Base-by-base conservation (phyloP, 1,284 basidiomycete species). In the Pascua guehoae region DNA sequence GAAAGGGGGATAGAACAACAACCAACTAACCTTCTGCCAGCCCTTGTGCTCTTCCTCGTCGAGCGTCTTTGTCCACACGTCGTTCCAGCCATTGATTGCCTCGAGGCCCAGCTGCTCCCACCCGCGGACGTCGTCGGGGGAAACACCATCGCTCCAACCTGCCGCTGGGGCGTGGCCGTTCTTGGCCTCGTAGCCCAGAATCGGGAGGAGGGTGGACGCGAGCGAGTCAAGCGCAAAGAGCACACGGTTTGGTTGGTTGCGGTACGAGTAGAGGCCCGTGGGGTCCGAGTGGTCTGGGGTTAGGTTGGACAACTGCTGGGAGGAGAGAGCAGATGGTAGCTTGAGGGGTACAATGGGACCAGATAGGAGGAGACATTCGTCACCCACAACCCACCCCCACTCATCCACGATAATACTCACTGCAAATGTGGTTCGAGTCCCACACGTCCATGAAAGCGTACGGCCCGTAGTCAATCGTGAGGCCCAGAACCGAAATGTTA, bases 401-500 rank as follows among this genome's bases (percentile, higher is more conserved):
- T n/a, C 37, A 32, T 15, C 7, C 16, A 16, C 14, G 15, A 14
- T 47, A 37, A n/a, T 15, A 71, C 74, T 54, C 54, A 77, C 76
- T 98, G 81, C 94, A 97, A 57, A 97, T 89, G 68, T 95, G 91
- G 52, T 82, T 80, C 0, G 85, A 73, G 68, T 96, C 87, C 65
- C 86, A 94, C 3, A 90, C 84, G 67, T 93, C 91, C 93, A 97
- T 97, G 78, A 96, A 97, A 0, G 91, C 91, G 68, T 89, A 98
- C 48, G 93, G 92, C 15, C 88, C 86, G 67, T 92, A 96, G 74
- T 98, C 95, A 62, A 98, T 96, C 0, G 93, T 96, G 54, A 94
- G 77, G 1, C 94, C 94, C 18, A 91, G 79, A 32, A 97, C 81
- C 2, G 89, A 89, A 39, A 94, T 85, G 62, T 94, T 94, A 79